Conservation (phyloP, 2,329 filamentous ascomycete genomes). For the Passalora sequoiae region DNA sequence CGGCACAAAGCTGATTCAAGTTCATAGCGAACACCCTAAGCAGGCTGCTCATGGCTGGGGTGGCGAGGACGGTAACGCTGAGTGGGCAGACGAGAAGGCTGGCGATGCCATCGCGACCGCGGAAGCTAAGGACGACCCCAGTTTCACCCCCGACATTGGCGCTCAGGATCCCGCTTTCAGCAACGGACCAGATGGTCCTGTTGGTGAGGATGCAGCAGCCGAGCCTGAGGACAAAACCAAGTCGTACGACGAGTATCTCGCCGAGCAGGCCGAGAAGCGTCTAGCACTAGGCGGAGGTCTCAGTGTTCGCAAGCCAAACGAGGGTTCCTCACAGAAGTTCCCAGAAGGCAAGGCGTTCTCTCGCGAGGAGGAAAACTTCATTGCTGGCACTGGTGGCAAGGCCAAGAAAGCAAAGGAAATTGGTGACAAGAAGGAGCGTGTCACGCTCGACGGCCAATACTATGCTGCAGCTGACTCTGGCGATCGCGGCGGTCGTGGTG, state of each 20-base stretch:
- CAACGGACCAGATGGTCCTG: conserved; percentile 39
- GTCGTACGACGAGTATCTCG: conserved; percentile 84
- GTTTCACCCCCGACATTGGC: conserved; percentile 27
- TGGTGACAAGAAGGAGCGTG: conserved; percentile 75
- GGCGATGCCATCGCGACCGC: conserved; percentile 79
- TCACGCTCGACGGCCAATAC: conserved; percentile 78
- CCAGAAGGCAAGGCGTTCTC: conserved; percentile 67
- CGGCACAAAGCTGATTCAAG: too few relatives aligned
- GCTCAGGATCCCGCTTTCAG: conserved; percentile 42
- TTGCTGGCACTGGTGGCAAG: conserved; percentile 70
- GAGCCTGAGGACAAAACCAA: conserved; percentile 71
- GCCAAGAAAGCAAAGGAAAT: conserved; percentile 72
- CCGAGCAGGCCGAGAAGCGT: conserved; percentile 72
- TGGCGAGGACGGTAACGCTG: conserved; percentile 67
- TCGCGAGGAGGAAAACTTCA: conserved; percentile 65
- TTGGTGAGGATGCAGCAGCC: conserved; percentile 28
- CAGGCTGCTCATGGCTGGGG: conserved; percentile 88
- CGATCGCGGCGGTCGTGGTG: conserved; percentile 51
- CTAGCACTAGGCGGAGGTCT: conserved; percentile 60
- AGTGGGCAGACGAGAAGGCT: conserved; percentile 86
- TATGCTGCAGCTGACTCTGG: conserved; percentile 52
- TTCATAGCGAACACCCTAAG: conserved; percentile 71
- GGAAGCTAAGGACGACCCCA: conserved; percentile 27
- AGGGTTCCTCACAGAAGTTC: conserved; percentile 94
- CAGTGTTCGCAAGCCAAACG: conserved; percentile 83